These are phyloP conservation scores for Fusarium floridanum DNA, from an alignment of 2,329 filamentous ascomycete genomes.

Conservation along the genomic window DNA sequence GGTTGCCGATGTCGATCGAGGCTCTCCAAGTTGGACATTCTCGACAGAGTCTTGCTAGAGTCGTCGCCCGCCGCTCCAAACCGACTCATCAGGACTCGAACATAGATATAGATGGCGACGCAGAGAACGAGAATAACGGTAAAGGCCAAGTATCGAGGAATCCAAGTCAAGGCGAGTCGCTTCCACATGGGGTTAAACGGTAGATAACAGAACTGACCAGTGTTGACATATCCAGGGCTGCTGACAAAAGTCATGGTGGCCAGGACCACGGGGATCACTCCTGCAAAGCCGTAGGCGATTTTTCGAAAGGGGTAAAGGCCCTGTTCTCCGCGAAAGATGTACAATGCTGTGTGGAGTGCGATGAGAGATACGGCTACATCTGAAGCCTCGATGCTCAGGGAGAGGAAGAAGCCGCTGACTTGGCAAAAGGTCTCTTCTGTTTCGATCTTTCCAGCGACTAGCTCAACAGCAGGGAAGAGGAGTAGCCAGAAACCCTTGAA, in stretches of 20 bases:
- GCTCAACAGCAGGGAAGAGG: constrained; percentile 71
- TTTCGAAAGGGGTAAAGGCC: constrained; percentile 78
- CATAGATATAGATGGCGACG: constrained; percentile 77
- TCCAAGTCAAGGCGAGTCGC: constrained; percentile 76
- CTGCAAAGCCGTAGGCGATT: constrained; percentile 68
- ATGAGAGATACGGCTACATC: constrained; percentile 81
- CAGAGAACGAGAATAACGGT: constrained; percentile 74
- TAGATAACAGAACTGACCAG: constrained; percentile 78
- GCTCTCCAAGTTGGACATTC: constrained; percentile 20
- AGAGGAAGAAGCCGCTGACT: constrained; percentile 75
- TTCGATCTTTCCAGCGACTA: constrained; percentile 63
- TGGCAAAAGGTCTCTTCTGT: constrained; percentile 73
- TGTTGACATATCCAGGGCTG: constrained; percentile 68
- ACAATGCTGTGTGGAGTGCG: constrained; percentile 78
- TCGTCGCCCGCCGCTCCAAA: constrained; percentile 47
- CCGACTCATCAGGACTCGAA: constrained; percentile 60
- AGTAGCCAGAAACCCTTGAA: constrained; percentile 78
- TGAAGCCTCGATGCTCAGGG: constrained; percentile 75
- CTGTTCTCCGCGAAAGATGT: constrained; percentile 74
- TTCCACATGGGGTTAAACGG: constrained; percentile 78
- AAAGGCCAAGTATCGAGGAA: constrained; percentile 79
- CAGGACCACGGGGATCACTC: constrained; percentile 70
- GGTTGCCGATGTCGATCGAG: constrained; percentile 19
- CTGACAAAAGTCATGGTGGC: constrained; percentile 75
- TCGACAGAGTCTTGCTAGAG: constrained; percentile 31